Percentiles rank a stretch among this genome's conserved stretches.
These are phyloP conservation scores for Gracilaria gracilis DNA, from an alignment of 23 red algal species.

Conservation along the genomic window DNA sequence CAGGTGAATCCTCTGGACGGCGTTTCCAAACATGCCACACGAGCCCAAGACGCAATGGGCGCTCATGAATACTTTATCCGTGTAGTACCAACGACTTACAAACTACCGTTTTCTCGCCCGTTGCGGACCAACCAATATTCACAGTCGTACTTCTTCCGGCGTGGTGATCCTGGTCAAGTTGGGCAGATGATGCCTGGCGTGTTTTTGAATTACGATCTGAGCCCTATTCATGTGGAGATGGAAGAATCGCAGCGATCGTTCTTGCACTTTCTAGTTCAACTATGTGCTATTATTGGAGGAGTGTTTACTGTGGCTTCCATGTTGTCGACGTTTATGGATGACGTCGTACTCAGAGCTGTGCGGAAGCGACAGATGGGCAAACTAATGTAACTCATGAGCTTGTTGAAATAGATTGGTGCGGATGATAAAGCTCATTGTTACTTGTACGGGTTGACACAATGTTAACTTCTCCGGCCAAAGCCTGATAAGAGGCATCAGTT, in stretches of 20 bases:
- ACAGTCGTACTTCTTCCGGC: conserved; percentile 75
- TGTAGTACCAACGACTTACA: conserved; percentile 91
- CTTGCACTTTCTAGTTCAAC: conserved; percentile 94
- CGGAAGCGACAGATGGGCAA: conserved; percentile 59
- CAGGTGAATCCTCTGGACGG: conserved; percentile 91
- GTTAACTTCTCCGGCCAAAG: too few species aligned
- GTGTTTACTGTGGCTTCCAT: conserved; percentile 90
- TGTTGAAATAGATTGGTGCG: not conserved
- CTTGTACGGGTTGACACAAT: too few species aligned
- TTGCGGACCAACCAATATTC: conserved; percentile 80
- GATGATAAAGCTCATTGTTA: not conserved
- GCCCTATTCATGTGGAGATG: conserved; percentile 85
- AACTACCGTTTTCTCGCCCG: conserved; percentile 29
- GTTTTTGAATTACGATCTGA: conserved; percentile 91
- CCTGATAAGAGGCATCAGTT: too few species aligned
- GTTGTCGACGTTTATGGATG: conserved; percentile 76
- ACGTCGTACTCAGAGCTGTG: conserved; percentile 47
- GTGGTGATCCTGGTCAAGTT: conserved; percentile 44
- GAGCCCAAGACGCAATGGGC: conserved; percentile 56
- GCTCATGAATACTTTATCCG: conserved; percentile 91
- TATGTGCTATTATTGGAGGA: conserved; percentile 95
- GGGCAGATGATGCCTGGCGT: conserved; percentile 77
- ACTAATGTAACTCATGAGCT: conserved; percentile 2
- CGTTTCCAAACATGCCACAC: conserved; percentile 32
- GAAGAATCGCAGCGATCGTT: conserved; percentile 61